These are phyloP conservation scores for Exophiala oligosperma DNA, from an alignment of 2,329 filamentous ascomycete genomes.

Conservation along the genomic window DNA sequence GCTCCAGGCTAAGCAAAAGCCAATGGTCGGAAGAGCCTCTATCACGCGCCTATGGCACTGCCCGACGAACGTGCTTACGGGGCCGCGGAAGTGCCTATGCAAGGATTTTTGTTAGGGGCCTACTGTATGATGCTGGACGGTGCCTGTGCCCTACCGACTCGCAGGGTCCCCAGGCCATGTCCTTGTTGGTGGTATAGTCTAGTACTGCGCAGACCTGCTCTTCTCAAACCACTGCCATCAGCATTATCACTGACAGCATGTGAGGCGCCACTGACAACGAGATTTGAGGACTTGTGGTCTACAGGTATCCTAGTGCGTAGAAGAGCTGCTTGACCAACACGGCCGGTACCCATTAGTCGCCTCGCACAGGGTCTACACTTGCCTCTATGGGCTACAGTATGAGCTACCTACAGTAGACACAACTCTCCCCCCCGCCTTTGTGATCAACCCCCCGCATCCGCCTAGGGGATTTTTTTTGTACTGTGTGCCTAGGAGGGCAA, in stretches of 20 bases:
- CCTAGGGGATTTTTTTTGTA: not conserved
- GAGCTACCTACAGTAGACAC: too few species aligned
- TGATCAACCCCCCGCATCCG: too few species aligned
- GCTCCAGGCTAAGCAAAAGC: not conserved
- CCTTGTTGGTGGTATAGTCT: too few species aligned
- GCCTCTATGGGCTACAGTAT: not conserved
- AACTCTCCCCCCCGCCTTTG: too few species aligned
- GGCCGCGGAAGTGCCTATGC: conserved; percentile 20
- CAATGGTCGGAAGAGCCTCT: not conserved
- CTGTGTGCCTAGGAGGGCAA: too few species aligned
- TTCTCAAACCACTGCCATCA: not conserved
- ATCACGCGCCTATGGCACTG: not conserved
- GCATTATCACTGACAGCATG: not conserved
- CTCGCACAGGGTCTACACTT: not conserved
- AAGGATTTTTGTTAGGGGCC: conserved; percentile 4
- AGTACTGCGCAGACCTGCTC: not conserved
- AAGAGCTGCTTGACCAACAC: too few species aligned
- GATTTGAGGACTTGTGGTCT: not conserved
- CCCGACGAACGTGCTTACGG: not conserved
- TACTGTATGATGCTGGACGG: not conserved
- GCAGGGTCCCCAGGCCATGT: too few species aligned
- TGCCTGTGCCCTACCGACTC: too few species aligned
- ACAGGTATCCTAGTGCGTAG: not conserved
- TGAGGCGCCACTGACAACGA: conserved; percentile 11
- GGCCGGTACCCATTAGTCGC: too few species aligned